phyloP scores from a whole-genome alignment of 352 stramenopile genomes.

The Discostella stelligera region DNA sequence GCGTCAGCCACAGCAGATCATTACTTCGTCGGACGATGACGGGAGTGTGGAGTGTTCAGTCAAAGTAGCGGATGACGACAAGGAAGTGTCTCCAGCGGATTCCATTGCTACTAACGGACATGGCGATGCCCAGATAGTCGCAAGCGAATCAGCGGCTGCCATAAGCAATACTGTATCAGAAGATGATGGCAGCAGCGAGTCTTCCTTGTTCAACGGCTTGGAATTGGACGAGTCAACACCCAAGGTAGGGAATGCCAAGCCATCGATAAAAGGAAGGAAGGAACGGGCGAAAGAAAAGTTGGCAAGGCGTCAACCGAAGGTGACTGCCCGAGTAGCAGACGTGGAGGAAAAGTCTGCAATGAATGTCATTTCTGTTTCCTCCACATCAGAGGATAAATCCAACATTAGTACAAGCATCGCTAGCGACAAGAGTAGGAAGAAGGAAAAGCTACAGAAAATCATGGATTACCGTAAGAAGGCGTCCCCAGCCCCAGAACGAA shows the following conservation, averaged over 20 bases:
- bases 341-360: not conserved
- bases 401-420: not conserved
- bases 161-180: not conserved
- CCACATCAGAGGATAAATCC: not conserved
- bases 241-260: not conserved
- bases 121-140: not conserved
- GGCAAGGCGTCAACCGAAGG: conserved; percentile 3
- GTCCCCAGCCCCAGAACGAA: not conserved
- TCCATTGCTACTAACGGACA: not conserved
- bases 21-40: conserved; percentile 8
- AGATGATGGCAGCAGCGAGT: not conserved
- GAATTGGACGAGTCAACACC: not conserved
- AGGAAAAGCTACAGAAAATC: conserved; percentile 18
- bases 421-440: conserved; percentile 8
- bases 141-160: not conserved
- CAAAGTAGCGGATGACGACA: not conserved
- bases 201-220: not conserved
- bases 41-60: conserved; percentile 25
- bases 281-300: conserved; percentile 7
- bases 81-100: not conserved
- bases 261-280: conserved; percentile 6
- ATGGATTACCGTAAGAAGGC: conserved; percentile 22
- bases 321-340: not conserved
- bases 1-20: not conserved
- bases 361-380: not conserved